Percentiles rank a stretch among this genome's conserved stretches.
Evolutionary conservation across 306 rosid genomes (phyloP).

Genomic region (Comarum palustre): DNA sequence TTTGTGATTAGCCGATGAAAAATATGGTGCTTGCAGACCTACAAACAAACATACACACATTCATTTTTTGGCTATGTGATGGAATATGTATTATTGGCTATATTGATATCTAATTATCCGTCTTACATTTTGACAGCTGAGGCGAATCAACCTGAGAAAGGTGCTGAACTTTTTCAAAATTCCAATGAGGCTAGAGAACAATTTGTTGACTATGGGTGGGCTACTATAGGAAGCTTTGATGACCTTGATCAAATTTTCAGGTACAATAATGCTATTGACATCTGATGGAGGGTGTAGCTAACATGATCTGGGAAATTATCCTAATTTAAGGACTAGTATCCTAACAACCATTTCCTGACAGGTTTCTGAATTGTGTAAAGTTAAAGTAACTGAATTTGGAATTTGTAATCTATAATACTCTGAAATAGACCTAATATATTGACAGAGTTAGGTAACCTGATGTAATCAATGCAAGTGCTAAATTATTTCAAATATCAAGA

Average conservation of each 20-base stretch:
- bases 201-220: slow-evolving; percentile 86
- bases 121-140: slow-evolving; percentile 47
- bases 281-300: slow-evolving; percentile 2
- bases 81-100: slow-evolving; percentile 17
- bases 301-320: slow-evolving; percentile 2
- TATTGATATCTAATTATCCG: slow-evolving; percentile 6
- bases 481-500: background rate
- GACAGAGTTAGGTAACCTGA: background rate
- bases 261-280: slow-evolving; percentile 32
- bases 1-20: background rate
- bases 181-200: slow-evolving; percentile 63
- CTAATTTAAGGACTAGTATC: background rate
- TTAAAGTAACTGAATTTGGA: background rate
- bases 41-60: background rate
- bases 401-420: background rate
- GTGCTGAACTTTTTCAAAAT: slow-evolving; percentile 47
- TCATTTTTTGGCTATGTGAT: slow-evolving; percentile 14
- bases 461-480: background rate
- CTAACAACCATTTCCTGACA: background rate
- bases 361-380: background rate
- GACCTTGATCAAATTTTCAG: slow-evolving; percentile 87
- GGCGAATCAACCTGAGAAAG: slow-evolving; percentile 45
- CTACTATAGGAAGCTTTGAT: slow-evolving; percentile 84
- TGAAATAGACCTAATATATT: background rate
- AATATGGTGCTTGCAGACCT: background rate